Conservation (phyloP, 148 eudicot species). For the Nepenthes mirabilis region DNA sequence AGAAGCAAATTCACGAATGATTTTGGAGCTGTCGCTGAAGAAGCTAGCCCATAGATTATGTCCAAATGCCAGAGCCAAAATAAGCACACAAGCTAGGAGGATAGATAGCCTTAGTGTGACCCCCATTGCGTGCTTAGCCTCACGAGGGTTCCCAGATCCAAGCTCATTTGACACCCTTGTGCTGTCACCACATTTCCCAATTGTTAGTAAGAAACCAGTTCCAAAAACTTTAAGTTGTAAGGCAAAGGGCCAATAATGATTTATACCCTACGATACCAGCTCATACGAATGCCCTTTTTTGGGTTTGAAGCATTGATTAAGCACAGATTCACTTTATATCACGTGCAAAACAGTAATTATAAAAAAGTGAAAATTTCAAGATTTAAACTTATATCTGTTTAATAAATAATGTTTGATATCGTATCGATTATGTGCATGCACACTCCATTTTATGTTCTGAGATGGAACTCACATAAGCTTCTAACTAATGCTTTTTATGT, state of each 20-base stretch:
- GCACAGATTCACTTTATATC: too few relatives aligned
- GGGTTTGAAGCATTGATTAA: too few relatives aligned
- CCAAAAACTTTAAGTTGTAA: background rate
- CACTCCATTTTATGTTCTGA: too few relatives aligned
- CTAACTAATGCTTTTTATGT: too few relatives aligned
- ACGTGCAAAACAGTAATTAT: too few relatives aligned
- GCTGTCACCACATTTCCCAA: slow-evolving; percentile 20
- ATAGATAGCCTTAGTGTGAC: slow-evolving; percentile 62
- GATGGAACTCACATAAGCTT: too few relatives aligned
- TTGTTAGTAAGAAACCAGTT: background rate
- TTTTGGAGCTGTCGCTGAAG: slow-evolving; percentile 38
- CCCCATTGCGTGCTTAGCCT: slow-evolving; percentile 58
- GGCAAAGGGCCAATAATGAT: background rate
- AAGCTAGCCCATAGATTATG: slow-evolving; percentile 60
- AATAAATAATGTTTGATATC: too few relatives aligned
- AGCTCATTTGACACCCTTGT: slow-evolving; percentile 91
- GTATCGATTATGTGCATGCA: too few relatives aligned
- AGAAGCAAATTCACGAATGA: slow-evolving; percentile 36
- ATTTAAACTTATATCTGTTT: too few relatives aligned
- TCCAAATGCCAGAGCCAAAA: slow-evolving; percentile 41
- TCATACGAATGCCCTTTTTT: background rate
- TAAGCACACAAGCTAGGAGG: slow-evolving; percentile 30
- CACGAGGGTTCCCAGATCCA: slow-evolving; percentile 47
- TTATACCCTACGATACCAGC: background rate
- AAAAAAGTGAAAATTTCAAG: too few relatives aligned